phyloP scores from a whole-genome alignment of 2,329 filamentous ascomycete species.

The Westerdykella sp. region DNA sequence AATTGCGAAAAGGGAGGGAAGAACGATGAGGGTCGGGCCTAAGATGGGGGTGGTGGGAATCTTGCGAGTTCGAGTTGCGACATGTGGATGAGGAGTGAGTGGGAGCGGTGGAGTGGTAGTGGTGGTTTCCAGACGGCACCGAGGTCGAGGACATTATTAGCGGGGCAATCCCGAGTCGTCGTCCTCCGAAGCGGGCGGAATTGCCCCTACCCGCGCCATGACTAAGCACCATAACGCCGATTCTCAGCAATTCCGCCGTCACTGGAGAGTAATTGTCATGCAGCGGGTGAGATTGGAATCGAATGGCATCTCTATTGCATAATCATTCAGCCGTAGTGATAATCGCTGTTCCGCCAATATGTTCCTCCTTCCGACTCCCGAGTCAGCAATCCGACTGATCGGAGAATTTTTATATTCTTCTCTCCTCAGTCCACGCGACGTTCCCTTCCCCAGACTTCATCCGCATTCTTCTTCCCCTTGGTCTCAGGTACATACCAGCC shows the following conservation, averaged over 20 bases:
- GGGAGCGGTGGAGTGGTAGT: too few species aligned
- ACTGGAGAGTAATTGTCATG: too few species aligned
- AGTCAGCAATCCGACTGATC: too few species aligned
- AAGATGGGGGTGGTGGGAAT: conserved; percentile 5
- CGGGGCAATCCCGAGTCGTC: conserved; percentile 9
- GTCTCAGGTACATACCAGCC: conserved; percentile 75
- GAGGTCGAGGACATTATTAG: conserved; percentile 3
- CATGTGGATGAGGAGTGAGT: neutral
- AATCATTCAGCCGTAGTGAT: too few species aligned
- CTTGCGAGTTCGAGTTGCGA: conserved; percentile 3
- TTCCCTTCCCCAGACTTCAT: conserved; percentile 83
- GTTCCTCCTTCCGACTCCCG: too few species aligned
- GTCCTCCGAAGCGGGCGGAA: conserved; percentile 19
- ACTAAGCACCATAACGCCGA: too few species aligned
- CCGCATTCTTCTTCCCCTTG: conserved; percentile 71
- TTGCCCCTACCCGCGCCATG: conserved; percentile 10
- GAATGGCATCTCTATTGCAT: too few species aligned
- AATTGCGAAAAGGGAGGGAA: conserved; percentile 1
- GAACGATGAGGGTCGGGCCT: neutral
- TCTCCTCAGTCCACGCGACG: conserved; percentile 26
- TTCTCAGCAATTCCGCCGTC: too few species aligned
- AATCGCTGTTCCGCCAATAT: too few species aligned
- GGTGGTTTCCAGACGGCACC: neutral
- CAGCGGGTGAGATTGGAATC: too few species aligned
- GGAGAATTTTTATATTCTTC: too few species aligned